These are phyloP conservation scores for Nothophoma quercina DNA, from an alignment of 2,329 filamentous ascomycete species.

Conservation along the genomic window DNA sequence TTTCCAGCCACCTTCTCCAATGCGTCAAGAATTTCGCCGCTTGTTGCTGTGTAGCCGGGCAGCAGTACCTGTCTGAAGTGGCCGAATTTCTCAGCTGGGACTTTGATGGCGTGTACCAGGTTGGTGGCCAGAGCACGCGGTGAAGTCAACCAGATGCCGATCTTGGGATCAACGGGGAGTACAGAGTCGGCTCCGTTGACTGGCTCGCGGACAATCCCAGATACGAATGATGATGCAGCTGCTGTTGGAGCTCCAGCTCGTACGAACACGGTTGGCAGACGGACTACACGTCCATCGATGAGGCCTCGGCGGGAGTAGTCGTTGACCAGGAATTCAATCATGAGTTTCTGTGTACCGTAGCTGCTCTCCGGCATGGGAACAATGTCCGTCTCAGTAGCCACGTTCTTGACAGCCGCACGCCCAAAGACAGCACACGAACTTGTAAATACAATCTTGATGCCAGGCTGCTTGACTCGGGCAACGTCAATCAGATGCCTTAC, in stretches of 20 bases:
- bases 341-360: slow-evolving; percentile 70
- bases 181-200: slow-evolving; percentile 62
- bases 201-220: slow-evolving; percentile 70
- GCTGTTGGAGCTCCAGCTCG: slow-evolving; percentile 66
- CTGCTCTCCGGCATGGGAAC: slow-evolving; percentile 69
- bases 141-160: slow-evolving; percentile 65
- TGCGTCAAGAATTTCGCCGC: slow-evolving; percentile 65
- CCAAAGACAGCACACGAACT: slow-evolving; percentile 71
- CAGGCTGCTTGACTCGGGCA: slow-evolving; percentile 59
- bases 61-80: slow-evolving; percentile 62
- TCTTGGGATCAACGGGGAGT: slow-evolving; percentile 60
- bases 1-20: slow-evolving; percentile 63
- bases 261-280: slow-evolving; percentile 69
- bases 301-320: slow-evolving; percentile 67
- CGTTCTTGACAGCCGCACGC: slow-evolving; percentile 59
- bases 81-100: slow-evolving; percentile 60
- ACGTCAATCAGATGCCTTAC: slow-evolving; percentile 63
- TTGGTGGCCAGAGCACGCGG: slow-evolving; percentile 64
- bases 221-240: slow-evolving; percentile 70
- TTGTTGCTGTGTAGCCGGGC: slow-evolving; percentile 63
- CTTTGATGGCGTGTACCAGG: slow-evolving; percentile 59
- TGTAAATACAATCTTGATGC: slow-evolving; percentile 66
- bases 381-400: slow-evolving; percentile 48
- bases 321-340: slow-evolving; percentile 68
- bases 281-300: slow-evolving; percentile 65